phyloP scores from a whole-genome alignment of 1,139 yeast species.

The Sugiyamaella paludigena region DNA sequence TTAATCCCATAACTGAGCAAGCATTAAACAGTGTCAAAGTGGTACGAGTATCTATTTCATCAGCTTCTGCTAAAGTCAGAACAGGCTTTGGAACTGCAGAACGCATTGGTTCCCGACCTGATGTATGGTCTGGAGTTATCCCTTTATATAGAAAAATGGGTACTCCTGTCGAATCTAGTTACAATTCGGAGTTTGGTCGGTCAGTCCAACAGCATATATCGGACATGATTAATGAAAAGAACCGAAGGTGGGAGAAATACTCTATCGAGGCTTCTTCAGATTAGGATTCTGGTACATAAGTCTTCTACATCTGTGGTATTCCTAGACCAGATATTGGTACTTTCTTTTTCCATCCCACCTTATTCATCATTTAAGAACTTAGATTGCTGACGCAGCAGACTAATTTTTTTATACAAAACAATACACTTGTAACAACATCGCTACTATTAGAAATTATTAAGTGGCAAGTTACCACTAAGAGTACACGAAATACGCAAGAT shows the following conservation, averaged over 20 bases:
- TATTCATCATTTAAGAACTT: no score
- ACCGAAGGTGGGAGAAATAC: neutral
- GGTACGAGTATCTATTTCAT: neutral
- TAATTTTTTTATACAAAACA: no score
- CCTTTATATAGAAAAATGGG: neutral
- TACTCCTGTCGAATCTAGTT: neutral
- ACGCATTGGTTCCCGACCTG: neutral
- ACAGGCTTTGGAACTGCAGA: slow-evolving; percentile 1
- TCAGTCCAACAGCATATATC: neutral
- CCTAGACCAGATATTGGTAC: no score
- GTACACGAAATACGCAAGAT: no score
- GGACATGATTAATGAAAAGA: neutral
- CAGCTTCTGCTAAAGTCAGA: slow-evolving; percentile 1
- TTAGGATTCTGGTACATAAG: neutral
- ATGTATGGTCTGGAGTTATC: neutral
- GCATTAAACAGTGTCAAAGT: neutral
- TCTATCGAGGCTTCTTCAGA: neutral
- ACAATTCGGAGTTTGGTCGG: neutral
- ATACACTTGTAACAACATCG: no score
- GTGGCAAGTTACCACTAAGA: no score
- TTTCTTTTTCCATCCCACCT: no score
- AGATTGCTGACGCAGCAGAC: no score
- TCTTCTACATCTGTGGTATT: no score
- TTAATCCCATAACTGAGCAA: neutral
- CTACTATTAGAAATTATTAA: no score